Percentiles rank a stretch among this genome's conserved stretches.
Conservation (phyloP, 2,329 filamentous ascomycete species). For the Aspergillus niger region DNA sequence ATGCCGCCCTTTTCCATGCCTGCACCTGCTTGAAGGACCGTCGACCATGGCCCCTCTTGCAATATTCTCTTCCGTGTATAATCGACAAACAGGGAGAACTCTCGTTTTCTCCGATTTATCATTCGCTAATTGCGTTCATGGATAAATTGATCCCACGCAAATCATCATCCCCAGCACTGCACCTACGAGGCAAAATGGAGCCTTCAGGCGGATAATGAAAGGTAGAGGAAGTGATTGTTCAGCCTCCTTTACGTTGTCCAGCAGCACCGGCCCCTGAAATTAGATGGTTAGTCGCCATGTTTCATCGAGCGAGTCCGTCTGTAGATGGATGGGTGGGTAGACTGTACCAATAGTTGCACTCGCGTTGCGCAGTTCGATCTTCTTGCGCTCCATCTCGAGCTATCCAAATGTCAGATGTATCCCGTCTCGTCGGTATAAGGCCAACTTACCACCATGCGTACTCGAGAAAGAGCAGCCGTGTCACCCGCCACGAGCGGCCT, state of each 20-base stretch:
- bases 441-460: conserved; percentile 52
- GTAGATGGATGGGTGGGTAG: neutral
- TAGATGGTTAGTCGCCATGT: neutral
- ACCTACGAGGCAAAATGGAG: neutral
- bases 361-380: conserved; percentile 47
- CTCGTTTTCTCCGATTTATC: neutral
- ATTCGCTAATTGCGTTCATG: neutral
- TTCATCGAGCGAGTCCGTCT: neutral
- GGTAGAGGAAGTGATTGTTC: conserved; percentile 3
- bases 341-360: conserved; percentile 41
- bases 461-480: conserved; percentile 45
- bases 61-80: neutral
- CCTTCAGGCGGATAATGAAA: neutral
- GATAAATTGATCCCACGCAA: neutral
- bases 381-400: conserved; percentile 53
- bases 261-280: conserved; percentile 25
- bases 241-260: conserved; percentile 36
- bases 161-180: neutral
- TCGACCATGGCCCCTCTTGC: neutral
- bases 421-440: neutral
- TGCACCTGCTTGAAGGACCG: neutral
- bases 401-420: conserved; percentile 17
- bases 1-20: neutral
- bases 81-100: neutral
- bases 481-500: conserved; percentile 43